Evolutionary conservation across 768 basidiomycete species (phyloP).

Genomic region (Lactifluus pinguis): DNA sequence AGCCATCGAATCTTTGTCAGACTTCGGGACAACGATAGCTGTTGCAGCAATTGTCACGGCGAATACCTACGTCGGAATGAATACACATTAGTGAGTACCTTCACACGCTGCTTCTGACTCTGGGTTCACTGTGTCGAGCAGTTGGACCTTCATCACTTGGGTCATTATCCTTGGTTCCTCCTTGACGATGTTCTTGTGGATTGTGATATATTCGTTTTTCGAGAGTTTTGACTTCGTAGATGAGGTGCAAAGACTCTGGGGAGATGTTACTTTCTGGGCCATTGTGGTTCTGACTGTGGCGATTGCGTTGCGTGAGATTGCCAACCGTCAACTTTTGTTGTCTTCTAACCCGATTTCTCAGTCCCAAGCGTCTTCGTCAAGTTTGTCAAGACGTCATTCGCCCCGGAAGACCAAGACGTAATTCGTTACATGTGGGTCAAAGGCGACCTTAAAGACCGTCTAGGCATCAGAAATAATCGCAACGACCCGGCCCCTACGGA

Average conservation of each 20-base stretch:
- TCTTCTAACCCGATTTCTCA: constrained; percentile 24
- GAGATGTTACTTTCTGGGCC: constrained; percentile 77
- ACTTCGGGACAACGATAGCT: constrained; percentile 88
- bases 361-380: constrained; percentile 79
- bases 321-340: background rate
- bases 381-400: constrained; percentile 59
- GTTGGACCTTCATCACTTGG: constrained; percentile 85
- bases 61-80: constrained; percentile 84
- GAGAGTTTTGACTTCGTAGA: constrained; percentile 60
- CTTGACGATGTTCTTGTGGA: constrained; percentile 79
- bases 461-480: constrained; percentile 57
- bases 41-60: constrained; percentile 83
- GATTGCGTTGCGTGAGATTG: constrained; percentile 58
- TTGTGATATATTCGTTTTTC: constrained; percentile 81
- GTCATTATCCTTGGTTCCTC: constrained; percentile 71
- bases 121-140: constrained; percentile 21
- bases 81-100: constrained; percentile 73
- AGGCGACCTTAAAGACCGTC: constrained; percentile 73
- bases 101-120: constrained; percentile 4
- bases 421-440: constrained; percentile 86
- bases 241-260: constrained; percentile 66
- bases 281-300: constrained; percentile 60
- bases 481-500: constrained; percentile 26
- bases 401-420: constrained; percentile 81
- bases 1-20: constrained; percentile 68